Conservation (phyloP, 2,329 filamentous ascomycete genomes). For the Hymenoscyphus fraxineus region DNA sequence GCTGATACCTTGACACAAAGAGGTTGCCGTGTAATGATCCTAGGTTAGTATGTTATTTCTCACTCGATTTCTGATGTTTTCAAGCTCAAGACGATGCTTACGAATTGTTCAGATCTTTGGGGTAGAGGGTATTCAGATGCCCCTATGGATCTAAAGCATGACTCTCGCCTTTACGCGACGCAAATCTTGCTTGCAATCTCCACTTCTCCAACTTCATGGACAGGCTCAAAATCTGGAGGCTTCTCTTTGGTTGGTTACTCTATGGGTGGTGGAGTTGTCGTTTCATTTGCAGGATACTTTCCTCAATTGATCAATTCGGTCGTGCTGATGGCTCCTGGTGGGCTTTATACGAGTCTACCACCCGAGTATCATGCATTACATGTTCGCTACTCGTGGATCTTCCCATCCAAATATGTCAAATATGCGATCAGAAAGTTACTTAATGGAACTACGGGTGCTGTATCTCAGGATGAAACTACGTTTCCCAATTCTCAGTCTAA, state of each 20-base stretch:
- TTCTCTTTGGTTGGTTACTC: slow-evolving; percentile 1
- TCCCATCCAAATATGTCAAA: background rate
- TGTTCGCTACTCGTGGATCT: background rate
- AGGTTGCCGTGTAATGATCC: background rate
- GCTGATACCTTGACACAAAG: slow-evolving; percentile 46
- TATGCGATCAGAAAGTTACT: background rate
- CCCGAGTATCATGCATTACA: background rate
- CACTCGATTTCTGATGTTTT: too few relatives aligned
- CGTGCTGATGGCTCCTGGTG: background rate
- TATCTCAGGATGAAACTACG: background rate
- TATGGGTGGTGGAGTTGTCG: background rate
- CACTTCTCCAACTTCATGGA: slow-evolving; percentile 56
- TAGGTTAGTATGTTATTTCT: background rate
- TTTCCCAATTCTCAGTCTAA: background rate
- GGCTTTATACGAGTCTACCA: background rate
- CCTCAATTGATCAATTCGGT: background rate
- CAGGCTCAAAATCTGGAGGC: background rate
- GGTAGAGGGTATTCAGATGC: slow-evolving; percentile 69
- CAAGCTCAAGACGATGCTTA: too few relatives aligned
- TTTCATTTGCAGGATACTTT: background rate
- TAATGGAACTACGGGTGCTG: background rate
- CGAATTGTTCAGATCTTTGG: background rate
- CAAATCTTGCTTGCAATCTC: slow-evolving; percentile 61
- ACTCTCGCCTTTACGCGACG: slow-evolving; percentile 57
- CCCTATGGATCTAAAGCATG: slow-evolving; percentile 55